Percentiles rank a stretch among this genome's conserved stretches.
Conservation (phyloP, 169 alveolate species). For the Plasmodium knowlesi region DNA sequence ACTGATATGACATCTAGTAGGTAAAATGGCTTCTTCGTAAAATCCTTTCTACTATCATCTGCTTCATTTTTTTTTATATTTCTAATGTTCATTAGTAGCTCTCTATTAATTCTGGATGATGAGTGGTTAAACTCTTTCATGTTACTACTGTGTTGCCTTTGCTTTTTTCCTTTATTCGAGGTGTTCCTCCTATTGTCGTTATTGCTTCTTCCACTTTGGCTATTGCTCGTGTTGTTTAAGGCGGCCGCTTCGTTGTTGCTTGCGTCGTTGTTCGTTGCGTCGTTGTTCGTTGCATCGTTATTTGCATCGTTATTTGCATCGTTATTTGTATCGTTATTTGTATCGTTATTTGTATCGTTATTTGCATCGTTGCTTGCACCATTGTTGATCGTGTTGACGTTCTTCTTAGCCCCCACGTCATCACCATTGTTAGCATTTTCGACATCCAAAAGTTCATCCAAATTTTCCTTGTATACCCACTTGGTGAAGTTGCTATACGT, state of each 20-base stretch:
- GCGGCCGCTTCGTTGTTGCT: background rate
- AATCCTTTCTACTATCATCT: constrained; percentile 22
- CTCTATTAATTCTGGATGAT: constrained; percentile 55
- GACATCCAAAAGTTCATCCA: constrained; percentile 17
- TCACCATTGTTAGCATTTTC: background rate
- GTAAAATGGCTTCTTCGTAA: constrained; percentile 25
- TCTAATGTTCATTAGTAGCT: constrained; percentile 40
- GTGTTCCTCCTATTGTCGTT: background rate
- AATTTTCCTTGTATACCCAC: constrained; percentile 64
- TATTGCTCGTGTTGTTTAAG: background rate
- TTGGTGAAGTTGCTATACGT: constrained; percentile 53
- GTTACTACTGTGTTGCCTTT: background rate
- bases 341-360: background rate
- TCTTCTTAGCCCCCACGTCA: background rate
- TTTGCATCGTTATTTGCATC: background rate
- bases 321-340: background rate
- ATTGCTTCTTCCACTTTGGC: background rate
- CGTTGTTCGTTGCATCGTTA: too few species aligned
- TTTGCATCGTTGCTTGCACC: background rate
- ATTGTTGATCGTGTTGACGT: background rate
- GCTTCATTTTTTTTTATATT: constrained; percentile 25
- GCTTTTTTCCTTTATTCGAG: background rate
- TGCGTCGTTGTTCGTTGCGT: background rate
- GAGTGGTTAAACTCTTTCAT: constrained; percentile 12
- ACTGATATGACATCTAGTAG: constrained; percentile 57